Conservation (phyloP, 805 yeast species). For the Pichia thaimueangensis region DNA sequence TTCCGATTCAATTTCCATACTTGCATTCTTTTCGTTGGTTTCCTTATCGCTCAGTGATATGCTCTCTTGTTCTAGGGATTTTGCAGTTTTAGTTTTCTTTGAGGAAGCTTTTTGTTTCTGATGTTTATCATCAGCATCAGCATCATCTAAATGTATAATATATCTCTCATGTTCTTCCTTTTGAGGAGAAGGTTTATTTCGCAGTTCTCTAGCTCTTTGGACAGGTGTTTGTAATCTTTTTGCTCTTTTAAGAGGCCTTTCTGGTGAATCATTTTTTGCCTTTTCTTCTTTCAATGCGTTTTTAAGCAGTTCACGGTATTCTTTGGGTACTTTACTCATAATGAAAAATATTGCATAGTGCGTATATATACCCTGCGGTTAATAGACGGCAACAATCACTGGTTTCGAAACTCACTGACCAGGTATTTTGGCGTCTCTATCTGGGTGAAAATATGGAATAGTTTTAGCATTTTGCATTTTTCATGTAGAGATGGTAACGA, state of each 20-base stretch:
- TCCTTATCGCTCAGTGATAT: not conserved
- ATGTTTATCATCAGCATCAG: constrained; percentile 11
- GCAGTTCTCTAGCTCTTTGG: constrained; percentile 8
- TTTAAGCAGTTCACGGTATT: constrained; percentile 20
- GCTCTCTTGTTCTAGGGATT: not conserved
- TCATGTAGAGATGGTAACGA: too few relatives aligned
- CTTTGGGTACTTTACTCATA: constrained; percentile 13
- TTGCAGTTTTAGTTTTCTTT: not conserved
- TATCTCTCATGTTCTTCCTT: constrained; percentile 1
- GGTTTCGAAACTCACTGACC: too few relatives aligned
- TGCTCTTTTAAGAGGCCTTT: constrained; percentile 22
- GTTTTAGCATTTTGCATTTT: too few relatives aligned
- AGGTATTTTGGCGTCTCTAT: too few relatives aligned
- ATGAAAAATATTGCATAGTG: too few relatives aligned
- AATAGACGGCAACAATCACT: too few relatives aligned
- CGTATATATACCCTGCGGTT: too few relatives aligned
- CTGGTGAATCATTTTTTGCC: not conserved
- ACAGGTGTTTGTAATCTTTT: constrained; percentile 10
- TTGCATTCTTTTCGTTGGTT: not conserved
- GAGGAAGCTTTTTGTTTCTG: not conserved
- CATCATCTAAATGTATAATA: constrained; percentile 7
- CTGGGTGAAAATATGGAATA: too few relatives aligned
- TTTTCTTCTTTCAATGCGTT: constrained; percentile 15
- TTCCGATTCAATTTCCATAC: constrained; percentile 14
- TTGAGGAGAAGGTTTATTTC: not conserved